Conservation (phyloP, 2,329 filamentous ascomycete genomes). For the Shiraia bambusicola region DNA sequence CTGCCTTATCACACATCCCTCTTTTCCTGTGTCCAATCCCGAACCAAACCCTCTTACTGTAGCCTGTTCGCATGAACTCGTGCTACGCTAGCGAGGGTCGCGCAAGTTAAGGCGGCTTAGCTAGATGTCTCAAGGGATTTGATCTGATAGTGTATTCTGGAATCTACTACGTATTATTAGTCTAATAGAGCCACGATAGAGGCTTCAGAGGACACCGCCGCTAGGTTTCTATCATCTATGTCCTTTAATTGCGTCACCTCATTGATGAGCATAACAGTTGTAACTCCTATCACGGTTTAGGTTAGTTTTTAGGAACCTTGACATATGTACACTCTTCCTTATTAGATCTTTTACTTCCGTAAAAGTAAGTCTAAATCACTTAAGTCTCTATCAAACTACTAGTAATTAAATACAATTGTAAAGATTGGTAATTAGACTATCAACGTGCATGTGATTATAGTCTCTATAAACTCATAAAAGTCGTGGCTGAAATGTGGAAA, state of each 20-base stretch:
- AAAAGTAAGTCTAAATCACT: background rate
- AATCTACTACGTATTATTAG: constrained; percentile 6
- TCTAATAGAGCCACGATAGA: constrained; percentile 3
- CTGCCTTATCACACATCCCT: constrained; percentile 5
- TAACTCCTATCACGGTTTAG: background rate
- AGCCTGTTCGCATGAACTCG: constrained; percentile 4
- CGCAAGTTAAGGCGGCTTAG: constrained; percentile 2
- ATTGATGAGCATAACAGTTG: background rate
- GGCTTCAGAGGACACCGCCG: constrained; percentile 1
- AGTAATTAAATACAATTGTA: constrained; percentile 1
- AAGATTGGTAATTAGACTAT: no score
- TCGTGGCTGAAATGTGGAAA: no score
- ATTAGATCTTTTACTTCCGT: background rate
- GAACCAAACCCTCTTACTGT: constrained; percentile 3
- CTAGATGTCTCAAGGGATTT: constrained; percentile 2
- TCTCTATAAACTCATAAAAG: no score
- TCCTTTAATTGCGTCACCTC: background rate
- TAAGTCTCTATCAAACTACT: background rate
- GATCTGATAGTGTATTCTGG: constrained; percentile 5
- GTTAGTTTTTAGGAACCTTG: no score
- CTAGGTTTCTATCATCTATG: constrained; percentile 4
- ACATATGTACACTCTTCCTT: background rate
- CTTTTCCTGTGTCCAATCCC: constrained; percentile 5
- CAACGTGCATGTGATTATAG: no score
- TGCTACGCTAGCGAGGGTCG: constrained; percentile 4